Evolutionary conservation across 139 green algal species (phyloP), one percentile per base, ranked within the genome.

Genomic region (Astrephomene gubernaculifera): DNA sequence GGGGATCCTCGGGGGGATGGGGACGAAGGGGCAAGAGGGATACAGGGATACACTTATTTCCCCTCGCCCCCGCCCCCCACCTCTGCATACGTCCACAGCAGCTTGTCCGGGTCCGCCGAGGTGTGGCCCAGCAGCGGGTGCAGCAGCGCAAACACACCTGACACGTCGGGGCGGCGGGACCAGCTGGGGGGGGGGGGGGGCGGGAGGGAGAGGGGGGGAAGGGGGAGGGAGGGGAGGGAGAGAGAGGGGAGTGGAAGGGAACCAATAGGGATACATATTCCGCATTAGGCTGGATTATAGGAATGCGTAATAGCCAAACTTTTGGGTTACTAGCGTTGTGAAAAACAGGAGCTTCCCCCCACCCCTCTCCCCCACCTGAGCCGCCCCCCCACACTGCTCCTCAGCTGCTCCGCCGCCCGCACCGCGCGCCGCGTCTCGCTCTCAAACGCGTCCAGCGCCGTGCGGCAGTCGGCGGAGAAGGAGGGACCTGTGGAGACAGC

Each of bases 31-130:
- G n/a, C n/a, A n/a, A n/a, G n/a, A n/a, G n/a, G n/a, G n/a, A n/a
- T n/a, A n/a, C n/a, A n/a, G n/a, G n/a, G n/a, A n/a, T n/a, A n/a
- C n/a, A n/a, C n/a, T n/a, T 71, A 91, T 79, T 35, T 79, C 12
- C 41, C 0, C 31, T 14, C 70, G 9, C 70, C 10, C 70, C 27
- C 52, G 3, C 45, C 36, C 75, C 24, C n/a, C 74, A 89, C 83
- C 78, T 86, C 78, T 2, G 71, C 9, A 43, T 87, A 61, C 65
- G 88, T 83, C 92, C 92, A 95, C 4, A 82, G 33, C 71, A 92
- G 73, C 63, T 89, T 82, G 44, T 60, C 27, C 2, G 54, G 41
- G 8, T 88, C 83, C 14, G 86, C 38, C 22, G 71, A 38, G 24
- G 43, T 70, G 41, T 69, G 43, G 22, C 64, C 65, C 52, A 87